Evolutionary conservation across 2,329 filamentous ascomycete species (phyloP).

Genomic region (Pseudofabraea citricarpa): DNA sequence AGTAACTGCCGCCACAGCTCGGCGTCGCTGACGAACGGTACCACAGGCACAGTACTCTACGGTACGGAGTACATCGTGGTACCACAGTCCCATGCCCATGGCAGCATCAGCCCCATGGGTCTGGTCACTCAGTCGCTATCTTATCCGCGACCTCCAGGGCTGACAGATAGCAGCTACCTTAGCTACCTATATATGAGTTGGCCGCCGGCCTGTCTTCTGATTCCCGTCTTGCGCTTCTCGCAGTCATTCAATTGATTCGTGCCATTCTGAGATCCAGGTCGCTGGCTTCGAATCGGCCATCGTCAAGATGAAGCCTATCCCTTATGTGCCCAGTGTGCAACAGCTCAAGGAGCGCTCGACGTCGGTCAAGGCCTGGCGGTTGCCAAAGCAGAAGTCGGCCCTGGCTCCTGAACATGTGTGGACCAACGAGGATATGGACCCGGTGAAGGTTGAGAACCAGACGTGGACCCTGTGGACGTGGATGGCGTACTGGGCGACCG

Average conservation of each 20-base stretch:
- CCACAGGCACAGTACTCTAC: no score
- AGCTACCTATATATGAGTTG: no score
- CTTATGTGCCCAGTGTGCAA: constrained; percentile 24
- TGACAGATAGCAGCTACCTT: neutral
- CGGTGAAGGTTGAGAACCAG: constrained; percentile 23
- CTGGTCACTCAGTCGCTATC: no score
- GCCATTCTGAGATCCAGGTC: neutral
- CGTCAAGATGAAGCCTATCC: neutral
- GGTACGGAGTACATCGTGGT: no score
- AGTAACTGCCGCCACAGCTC: no score
- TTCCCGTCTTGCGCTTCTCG: no score
- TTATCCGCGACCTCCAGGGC: neutral
- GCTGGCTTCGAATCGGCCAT: neutral
- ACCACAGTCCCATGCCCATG: no score
- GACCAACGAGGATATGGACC: constrained; percentile 31
- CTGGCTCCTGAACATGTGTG: constrained; percentile 41
- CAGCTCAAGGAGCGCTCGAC: constrained; percentile 35
- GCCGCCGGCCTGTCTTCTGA: no score
- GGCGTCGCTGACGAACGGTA: no score
- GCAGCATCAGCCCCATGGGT: no score
- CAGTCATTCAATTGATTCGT: neutral
- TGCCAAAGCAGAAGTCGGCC: constrained; percentile 42
- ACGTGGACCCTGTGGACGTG: constrained; percentile 32
- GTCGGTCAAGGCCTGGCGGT: constrained; percentile 37
- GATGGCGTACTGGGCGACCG: constrained; percentile 36